Percentiles rank a stretch among this genome's conserved stretches.
Evolutionary conservation across 2,329 filamentous ascomycete species (phyloP).

Genomic region (Aspergillus felis): DNA sequence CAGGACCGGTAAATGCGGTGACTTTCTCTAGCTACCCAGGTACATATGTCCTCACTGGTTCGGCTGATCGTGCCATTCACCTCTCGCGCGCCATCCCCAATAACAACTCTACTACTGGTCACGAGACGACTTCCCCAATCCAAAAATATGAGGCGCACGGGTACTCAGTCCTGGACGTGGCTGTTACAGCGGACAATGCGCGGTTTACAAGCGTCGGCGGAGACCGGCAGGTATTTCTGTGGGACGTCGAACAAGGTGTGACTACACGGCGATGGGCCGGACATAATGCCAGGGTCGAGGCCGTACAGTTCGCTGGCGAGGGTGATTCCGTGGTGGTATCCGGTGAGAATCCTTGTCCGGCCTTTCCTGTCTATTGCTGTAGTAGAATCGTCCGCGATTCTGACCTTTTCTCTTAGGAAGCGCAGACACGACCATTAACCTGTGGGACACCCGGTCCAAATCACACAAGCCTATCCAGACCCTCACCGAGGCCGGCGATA

Average conservation of each 20-base stretch:
- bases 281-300: slow-evolving; percentile 71
- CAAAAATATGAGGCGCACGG: slow-evolving; percentile 88
- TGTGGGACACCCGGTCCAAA: slow-evolving; percentile 42
- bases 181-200: slow-evolving; percentile 70
- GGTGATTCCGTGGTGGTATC: slow-evolving; percentile 69
- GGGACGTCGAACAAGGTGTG: slow-evolving; percentile 81
- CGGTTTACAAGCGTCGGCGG: slow-evolving; percentile 84
- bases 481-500: slow-evolving; percentile 39
- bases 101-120: slow-evolving; percentile 30
- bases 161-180: slow-evolving; percentile 82
- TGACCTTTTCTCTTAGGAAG: slow-evolving; percentile 31
- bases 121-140: slow-evolving; percentile 56
- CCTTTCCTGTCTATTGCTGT: not conserved
- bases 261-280: slow-evolving; percentile 72
- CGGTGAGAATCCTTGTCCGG: slow-evolving; percentile 28
- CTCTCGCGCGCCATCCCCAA: slow-evolving; percentile 66
- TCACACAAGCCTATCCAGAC: slow-evolving; percentile 41
- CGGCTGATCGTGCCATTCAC: slow-evolving; percentile 76
- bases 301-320: slow-evolving; percentile 72
- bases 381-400: not conserved
- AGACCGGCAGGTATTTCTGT: slow-evolving; percentile 86
- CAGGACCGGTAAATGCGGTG: slow-evolving; percentile 69
- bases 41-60: slow-evolving; percentile 79
- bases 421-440: slow-evolving; percentile 40
- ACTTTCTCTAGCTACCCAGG: slow-evolving; percentile 69